Percentiles rank a stretch among this genome's conserved stretches.
Evolutionary conservation across 148 eudicot genomes (phyloP).

Genomic region (Amaranthus hypochondriacus): DNA sequence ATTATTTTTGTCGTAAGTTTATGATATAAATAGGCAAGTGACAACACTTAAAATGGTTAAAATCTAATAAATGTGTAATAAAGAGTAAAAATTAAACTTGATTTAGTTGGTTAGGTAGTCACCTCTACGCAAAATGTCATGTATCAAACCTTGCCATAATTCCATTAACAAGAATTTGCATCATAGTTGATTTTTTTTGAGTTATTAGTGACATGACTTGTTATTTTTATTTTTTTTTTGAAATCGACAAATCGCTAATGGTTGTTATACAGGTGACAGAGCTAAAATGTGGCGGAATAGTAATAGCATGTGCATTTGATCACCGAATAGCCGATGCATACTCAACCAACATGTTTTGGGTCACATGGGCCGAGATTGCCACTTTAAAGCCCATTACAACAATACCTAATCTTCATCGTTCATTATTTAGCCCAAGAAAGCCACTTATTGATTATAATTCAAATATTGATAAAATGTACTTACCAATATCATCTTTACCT

Average conservation of each 20-base stretch:
- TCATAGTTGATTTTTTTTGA: not conserved
- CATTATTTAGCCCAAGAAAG: conserved; percentile 45
- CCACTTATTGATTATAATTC: conserved; percentile 26
- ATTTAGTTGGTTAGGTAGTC: no score
- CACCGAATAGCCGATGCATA: conserved; percentile 75
- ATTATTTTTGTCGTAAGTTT: no score
- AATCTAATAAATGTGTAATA: no score
- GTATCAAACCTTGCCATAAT: no score
- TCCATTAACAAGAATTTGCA: no score
- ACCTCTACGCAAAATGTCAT: no score
- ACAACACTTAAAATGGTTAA: no score
- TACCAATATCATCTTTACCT: conserved; percentile 33
- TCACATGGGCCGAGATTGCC: conserved; percentile 65
- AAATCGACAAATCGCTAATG: not conserved
- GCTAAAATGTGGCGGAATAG: conserved; percentile 52
- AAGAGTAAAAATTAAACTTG: no score
- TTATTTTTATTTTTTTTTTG: not conserved
- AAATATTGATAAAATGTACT: conserved; percentile 32
- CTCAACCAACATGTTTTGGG: conserved; percentile 69
- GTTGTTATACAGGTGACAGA: conserved; percentile 44
- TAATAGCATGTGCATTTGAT: conserved; percentile 63
- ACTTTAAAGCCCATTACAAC: conserved; percentile 24
- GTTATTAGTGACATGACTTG: not conserved
- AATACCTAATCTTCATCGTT: conserved; percentile 44
- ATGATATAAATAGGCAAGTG: no score